These are phyloP conservation scores for Debaryomyces robertsiae DNA, from an alignment of 1,139 yeast genomes.

Conservation along the genomic window DNA sequence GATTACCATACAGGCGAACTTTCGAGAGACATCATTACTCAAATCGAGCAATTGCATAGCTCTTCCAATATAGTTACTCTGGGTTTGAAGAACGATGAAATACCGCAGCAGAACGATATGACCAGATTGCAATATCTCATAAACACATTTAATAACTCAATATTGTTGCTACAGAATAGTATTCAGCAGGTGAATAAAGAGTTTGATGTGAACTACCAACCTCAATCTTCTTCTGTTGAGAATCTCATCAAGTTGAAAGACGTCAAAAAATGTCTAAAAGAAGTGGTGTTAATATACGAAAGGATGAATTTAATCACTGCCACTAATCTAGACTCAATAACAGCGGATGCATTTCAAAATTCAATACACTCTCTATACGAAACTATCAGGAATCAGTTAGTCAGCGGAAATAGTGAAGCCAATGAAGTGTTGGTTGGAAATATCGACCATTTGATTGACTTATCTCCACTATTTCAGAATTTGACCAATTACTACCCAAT, in stretches of 20 bases:
- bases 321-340: constrained; percentile 20
- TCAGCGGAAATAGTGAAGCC: constrained; percentile 26
- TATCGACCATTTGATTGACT: constrained; percentile 45
- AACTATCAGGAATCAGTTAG: constrained; percentile 42
- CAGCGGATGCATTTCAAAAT: constrained; percentile 34
- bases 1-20: constrained; percentile 64
- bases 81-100: constrained; percentile 12
- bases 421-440: constrained; percentile 30
- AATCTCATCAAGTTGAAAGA: constrained; percentile 45
- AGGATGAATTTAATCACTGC: constrained; percentile 31
- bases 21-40: constrained; percentile 50
- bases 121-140: constrained; percentile 66
- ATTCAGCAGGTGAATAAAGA: constrained; percentile 33
- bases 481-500: constrained; percentile 49
- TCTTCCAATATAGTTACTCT: constrained; percentile 40
- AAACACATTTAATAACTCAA: constrained; percentile 59
- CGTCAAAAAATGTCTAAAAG: constrained; percentile 45
- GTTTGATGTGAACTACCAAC: constrained; percentile 10
- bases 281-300: constrained; percentile 49
- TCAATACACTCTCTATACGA: constrained; percentile 45
- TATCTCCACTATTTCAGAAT: constrained; percentile 55
- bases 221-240: constrained; percentile 30
- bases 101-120: constrained; percentile 10
- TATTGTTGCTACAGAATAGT: constrained; percentile 56
- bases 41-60: constrained; percentile 45